These are phyloP conservation scores for Pachyrhizus erosus DNA, from an alignment of 306 rosid species.

Conservation along the genomic window DNA sequence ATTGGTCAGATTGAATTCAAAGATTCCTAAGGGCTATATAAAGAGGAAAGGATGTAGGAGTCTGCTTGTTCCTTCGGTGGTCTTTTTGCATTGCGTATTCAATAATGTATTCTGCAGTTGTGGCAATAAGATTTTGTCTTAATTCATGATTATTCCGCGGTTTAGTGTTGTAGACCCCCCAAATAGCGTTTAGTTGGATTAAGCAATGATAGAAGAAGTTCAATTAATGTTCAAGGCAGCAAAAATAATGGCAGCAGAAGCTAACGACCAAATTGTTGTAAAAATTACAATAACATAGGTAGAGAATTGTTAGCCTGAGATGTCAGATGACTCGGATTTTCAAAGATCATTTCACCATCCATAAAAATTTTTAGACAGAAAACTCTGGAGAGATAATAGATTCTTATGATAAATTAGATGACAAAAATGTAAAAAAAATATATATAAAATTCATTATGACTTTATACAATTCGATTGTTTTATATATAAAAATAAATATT, in stretches of 20 bases:
- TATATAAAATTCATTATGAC: not conserved
- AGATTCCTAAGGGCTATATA: conserved; percentile 19
- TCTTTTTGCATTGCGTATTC: conserved; percentile 15
- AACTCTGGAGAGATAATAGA: no score
- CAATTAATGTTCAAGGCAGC: not conserved
- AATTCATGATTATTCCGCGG: conserved; percentile 1
- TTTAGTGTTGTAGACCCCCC: not conserved
- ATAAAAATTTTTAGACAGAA: not conserved
- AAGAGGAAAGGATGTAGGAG: conserved; percentile 30
- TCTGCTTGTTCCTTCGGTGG: conserved; percentile 35
- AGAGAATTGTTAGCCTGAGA: not conserved
- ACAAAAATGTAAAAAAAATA: not conserved
- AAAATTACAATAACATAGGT: not conserved
- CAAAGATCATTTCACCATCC: not conserved
- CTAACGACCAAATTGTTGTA: not conserved
- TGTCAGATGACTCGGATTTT: not conserved
- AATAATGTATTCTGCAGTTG: conserved; percentile 15
- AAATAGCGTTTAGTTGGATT: not conserved
- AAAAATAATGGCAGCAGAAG: not conserved
- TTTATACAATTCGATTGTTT: not conserved
- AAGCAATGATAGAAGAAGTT: not conserved
- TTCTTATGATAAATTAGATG: not conserved
- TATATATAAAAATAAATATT: no score
- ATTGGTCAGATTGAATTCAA: conserved; percentile 27
- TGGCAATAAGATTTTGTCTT: conserved; percentile 41